Evolutionary conservation across 176 grass and related monocot species (phyloP), one percentile per base, ranked within the genome.

Genomic region (Oryza meridionalis): DNA sequence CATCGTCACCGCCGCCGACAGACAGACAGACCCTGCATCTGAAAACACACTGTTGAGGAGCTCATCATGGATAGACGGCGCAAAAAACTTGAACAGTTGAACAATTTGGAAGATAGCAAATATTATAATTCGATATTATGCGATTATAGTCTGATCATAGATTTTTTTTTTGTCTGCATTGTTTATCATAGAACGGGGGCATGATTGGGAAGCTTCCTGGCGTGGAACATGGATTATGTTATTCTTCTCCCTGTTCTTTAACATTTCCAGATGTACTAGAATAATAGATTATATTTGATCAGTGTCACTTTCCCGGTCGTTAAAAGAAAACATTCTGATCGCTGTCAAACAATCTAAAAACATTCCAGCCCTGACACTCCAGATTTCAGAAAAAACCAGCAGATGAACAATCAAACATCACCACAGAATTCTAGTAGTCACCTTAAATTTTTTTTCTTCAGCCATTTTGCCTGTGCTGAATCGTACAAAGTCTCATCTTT

Each of bases 281-380:
- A 77, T 82, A 81, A 75, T 29, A 21, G 65, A 82, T 67, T 67
- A 53, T 72, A n/a, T 82, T 82, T 22, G 58, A 24, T 82, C 71
- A 61, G 58, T 82, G 88, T 90, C 88, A 66, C 67, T 86, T 82
- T 90, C 83, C 65, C 62, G 47, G 83, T 67, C 58, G 83, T 82
- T 82, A 77, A 17, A 86, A 61, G 21, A 59, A 13, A 86, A 78
- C 83, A 86, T 61, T 78, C 44, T 85, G 32, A 61, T 73, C 83
- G 27, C 44, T 37, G 33, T 72, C 78, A 67, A 69, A 70, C 6
- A 32, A 43, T 77, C 22, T 63, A 11, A 55, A 85, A 80, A 85
- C 83, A 70, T 71, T 26, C 11, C 49, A 62, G 47, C 9, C 66
- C 7, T 10, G 37, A 24, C 4, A 24, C 4, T 9, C 27, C 47